phyloP scores from a whole-genome alignment of 1,284 basidiomycete species.

The Pseudozyma sp. region DNA sequence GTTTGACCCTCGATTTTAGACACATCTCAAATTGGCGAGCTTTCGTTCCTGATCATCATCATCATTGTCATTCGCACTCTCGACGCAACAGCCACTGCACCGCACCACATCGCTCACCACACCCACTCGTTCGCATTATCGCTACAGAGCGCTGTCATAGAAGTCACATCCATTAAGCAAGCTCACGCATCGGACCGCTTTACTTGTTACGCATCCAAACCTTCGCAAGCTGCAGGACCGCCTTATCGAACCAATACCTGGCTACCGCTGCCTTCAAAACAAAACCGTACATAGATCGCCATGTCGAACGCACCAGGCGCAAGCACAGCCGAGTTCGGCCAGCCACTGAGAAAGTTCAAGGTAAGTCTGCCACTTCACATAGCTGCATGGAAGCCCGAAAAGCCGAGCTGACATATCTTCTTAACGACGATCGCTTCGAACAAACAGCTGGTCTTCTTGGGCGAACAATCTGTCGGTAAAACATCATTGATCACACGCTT shows the following conservation, averaged over 20 bases:
- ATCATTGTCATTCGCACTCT: too few relatives aligned
- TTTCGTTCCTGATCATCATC: too few relatives aligned
- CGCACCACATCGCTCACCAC: too few relatives aligned
- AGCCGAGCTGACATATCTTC: background rate
- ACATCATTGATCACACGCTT: slow-evolving; percentile 93
- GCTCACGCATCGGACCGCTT: too few relatives aligned
- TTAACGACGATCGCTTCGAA: background rate
- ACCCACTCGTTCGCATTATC: too few relatives aligned
- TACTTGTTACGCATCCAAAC: background rate
- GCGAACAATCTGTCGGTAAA: slow-evolving; percentile 70
- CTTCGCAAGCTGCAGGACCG: background rate
- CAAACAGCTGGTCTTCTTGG: slow-evolving; percentile 65
- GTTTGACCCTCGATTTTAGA: too few relatives aligned
- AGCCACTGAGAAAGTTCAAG: slow-evolving; percentile 68
- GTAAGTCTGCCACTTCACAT: slow-evolving; percentile 14
- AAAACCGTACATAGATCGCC: background rate
- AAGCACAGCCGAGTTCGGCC: slow-evolving; percentile 64
- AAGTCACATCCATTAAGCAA: too few relatives aligned
- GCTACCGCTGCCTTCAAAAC: background rate
- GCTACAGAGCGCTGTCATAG: too few relatives aligned
- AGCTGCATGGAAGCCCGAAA: too few relatives aligned
- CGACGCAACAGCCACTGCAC: too few relatives aligned
- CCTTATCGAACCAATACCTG: background rate
- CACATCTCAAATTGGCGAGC: too few relatives aligned
- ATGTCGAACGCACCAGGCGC: slow-evolving; percentile 51